Evolutionary conservation across 345 rosid genomes (phyloP).

Genomic region (Hibiscus tridactylites): DNA sequence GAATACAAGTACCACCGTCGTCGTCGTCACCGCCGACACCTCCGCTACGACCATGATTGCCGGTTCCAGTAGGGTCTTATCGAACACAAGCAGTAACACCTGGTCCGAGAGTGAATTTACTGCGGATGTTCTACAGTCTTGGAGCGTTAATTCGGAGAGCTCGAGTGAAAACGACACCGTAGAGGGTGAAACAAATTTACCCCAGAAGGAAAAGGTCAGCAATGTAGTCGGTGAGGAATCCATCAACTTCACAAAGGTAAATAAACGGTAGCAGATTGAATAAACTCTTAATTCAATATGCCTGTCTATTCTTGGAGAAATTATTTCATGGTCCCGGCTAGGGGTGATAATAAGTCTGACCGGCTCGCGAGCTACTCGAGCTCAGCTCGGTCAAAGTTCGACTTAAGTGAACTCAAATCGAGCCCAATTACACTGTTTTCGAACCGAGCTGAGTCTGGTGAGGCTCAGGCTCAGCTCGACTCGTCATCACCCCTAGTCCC

Average conservation of each 20-base stretch:
- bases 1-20: neutral
- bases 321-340: no score
- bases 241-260: slow-evolving; percentile 38
- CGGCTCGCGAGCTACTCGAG: no score
- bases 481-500: no score
- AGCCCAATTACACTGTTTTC: no score
- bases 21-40: slow-evolving; percentile 1
- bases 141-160: slow-evolving; percentile 31
- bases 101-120: slow-evolving; percentile 38
- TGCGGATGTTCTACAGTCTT: slow-evolving; percentile 23
- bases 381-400: no score
- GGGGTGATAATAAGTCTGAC: no score
- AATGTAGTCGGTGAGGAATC: slow-evolving; percentile 39
- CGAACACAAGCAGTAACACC: slow-evolving; percentile 27
- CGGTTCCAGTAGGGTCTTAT: slow-evolving; percentile 7
- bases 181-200: slow-evolving; percentile 11
- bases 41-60: neutral
- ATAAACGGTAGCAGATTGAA: no score
- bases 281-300: no score
- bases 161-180: slow-evolving; percentile 30
- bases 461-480: no score
- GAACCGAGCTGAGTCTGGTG: no score
- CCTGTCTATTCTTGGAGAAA: no score
- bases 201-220: slow-evolving; percentile 19
- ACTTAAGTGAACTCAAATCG: no score